Conservation (phyloP, 2,329 filamentous ascomycete species). For the Phoma sp. region DNA sequence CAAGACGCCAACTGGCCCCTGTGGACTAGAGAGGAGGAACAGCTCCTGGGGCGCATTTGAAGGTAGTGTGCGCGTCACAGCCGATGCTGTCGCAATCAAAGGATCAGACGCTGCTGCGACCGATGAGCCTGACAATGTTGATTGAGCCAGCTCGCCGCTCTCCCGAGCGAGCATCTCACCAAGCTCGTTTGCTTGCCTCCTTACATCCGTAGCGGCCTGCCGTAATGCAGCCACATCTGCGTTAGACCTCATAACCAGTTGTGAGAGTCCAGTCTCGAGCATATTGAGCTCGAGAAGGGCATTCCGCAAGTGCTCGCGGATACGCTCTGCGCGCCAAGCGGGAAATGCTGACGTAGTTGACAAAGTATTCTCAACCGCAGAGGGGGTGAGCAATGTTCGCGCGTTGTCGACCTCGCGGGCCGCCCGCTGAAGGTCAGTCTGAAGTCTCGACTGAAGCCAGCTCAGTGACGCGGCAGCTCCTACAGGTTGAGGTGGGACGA, state of each 20-base stretch:
- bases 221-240: constrained; percentile 39
- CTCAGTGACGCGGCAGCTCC: constrained; percentile 21
- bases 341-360: constrained; percentile 24
- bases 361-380: constrained; percentile 15
- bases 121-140: constrained; percentile 4
- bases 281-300: constrained; percentile 33
- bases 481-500: constrained; percentile 22
- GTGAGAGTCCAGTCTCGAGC: constrained; percentile 35
- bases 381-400: constrained; percentile 23
- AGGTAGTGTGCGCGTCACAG: constrained; percentile 16
- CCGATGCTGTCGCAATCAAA: constrained; percentile 9
- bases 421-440: constrained; percentile 32
- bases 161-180: constrained; percentile 27
- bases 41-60: constrained; percentile 34
- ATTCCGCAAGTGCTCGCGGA: constrained; percentile 34
- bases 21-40: constrained; percentile 46
- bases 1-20: constrained; percentile 45
- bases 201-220: constrained; percentile 34
- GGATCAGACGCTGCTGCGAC: constrained; percentile 8
- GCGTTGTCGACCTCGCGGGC: constrained; percentile 43
- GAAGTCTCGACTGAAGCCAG: constrained; percentile 28
- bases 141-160: not conserved
- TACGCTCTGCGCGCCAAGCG: constrained; percentile 37
- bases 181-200: constrained; percentile 32
- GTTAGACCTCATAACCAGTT: constrained; percentile 36